phyloP scores from a whole-genome alignment of 768 basidiomycete species.

The Lyophyllum atratum region DNA sequence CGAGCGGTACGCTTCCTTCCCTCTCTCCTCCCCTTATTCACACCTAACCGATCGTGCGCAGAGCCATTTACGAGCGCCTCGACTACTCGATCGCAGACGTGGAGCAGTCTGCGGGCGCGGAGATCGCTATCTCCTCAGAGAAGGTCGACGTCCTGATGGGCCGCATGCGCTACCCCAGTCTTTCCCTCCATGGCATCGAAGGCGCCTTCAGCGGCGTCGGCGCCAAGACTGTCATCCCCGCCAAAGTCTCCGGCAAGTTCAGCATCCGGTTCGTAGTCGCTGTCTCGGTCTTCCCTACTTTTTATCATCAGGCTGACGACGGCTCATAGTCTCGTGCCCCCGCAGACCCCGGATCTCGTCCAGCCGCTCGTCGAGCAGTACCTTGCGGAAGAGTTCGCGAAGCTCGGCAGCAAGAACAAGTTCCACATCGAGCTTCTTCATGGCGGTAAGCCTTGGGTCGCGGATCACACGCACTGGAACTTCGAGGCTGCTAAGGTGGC shows the following conservation, averaged over 20 bases:
- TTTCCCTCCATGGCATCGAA: slow-evolving; percentile 94
- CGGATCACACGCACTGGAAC: slow-evolving; percentile 88
- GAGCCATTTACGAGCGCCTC: slow-evolving; percentile 70
- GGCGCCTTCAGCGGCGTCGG: slow-evolving; percentile 88
- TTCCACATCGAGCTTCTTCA: slow-evolving; percentile 70
- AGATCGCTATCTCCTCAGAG: slow-evolving; percentile 73
- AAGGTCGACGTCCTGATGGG: slow-evolving; percentile 87
- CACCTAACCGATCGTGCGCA: slow-evolving; percentile 24
- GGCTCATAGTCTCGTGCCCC: slow-evolving; percentile 68
- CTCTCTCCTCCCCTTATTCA: background rate
- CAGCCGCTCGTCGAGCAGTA: slow-evolving; percentile 71
- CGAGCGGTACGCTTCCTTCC: slow-evolving; percentile 56
- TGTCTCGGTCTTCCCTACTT: background rate
- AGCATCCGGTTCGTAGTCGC: slow-evolving; percentile 67
- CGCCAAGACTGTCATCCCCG: slow-evolving; percentile 93
- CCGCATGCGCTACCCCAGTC: slow-evolving; percentile 86
- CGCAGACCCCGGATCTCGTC: slow-evolving; percentile 78
- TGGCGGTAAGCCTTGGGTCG: slow-evolving; percentile 90
- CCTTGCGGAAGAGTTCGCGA: slow-evolving; percentile 78
- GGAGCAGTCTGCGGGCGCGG: slow-evolving; percentile 72
- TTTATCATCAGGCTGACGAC: background rate
- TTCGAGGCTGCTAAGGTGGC: slow-evolving; percentile 86
- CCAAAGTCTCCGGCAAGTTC: slow-evolving; percentile 88
- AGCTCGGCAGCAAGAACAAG: slow-evolving; percentile 84
- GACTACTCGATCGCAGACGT: slow-evolving; percentile 77